phyloP scores from a whole-genome alignment of 441 rosid genomes.

The Jatropha multifida region DNA sequence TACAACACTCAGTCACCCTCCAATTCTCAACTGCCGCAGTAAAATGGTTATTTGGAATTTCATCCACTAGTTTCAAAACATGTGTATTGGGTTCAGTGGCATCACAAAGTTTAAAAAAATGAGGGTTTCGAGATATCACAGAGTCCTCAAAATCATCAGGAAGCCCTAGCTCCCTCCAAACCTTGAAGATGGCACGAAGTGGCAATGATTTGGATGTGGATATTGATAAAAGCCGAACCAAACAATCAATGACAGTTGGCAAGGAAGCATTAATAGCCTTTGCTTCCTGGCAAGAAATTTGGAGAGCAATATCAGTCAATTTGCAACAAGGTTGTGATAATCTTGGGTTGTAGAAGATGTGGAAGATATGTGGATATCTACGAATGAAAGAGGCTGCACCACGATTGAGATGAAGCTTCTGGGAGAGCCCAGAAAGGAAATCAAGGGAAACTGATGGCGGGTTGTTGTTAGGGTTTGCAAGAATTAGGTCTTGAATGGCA shows the following conservation, averaged over 20 bases:
- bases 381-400: conserved; percentile 74
- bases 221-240: conserved; percentile 66
- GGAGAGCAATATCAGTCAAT: conserved; percentile 52
- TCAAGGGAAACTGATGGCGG: conserved; percentile 68
- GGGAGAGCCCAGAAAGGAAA: conserved; percentile 77
- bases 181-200: conserved; percentile 78
- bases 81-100: conserved; percentile 73
- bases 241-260: conserved; percentile 51
- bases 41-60: conserved; percentile 31
- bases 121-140: conserved; percentile 52
- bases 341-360: conserved; percentile 54
- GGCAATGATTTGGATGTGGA: conserved; percentile 67
- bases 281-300: conserved; percentile 56
- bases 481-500: conserved; percentile 72
- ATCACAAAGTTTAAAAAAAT: conserved; percentile 47
- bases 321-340: conserved; percentile 58
- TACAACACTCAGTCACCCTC: conserved; percentile 70
- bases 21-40: conserved; percentile 67
- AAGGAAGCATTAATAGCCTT: conserved; percentile 46
- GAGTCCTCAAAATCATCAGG: conserved; percentile 95
- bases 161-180: conserved; percentile 92
- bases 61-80: conserved; percentile 51
- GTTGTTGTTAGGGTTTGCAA: conserved; percentile 51
- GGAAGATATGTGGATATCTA: conserved; percentile 72
- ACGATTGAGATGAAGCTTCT: conserved; percentile 76